These are phyloP conservation scores for Vanrija humicola DNA, from an alignment of 1,284 basidiomycete species.

Conservation along the genomic window DNA sequence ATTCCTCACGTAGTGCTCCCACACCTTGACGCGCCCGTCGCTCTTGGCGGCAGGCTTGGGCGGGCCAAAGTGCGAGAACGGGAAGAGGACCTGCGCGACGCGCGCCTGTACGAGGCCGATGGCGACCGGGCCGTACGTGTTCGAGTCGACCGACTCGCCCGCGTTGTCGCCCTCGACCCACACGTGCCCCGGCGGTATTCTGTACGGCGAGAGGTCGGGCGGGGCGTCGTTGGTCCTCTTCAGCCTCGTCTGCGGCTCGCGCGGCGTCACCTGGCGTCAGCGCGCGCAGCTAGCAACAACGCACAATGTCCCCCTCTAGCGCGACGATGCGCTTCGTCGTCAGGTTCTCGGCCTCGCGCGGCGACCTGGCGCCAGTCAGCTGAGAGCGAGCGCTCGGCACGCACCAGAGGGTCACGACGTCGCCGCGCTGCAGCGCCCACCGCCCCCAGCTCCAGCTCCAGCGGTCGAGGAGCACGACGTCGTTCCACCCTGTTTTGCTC, in stretches of 20 bases:
- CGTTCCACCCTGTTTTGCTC: slow-evolving; percentile 42
- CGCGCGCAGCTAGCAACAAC: neutral
- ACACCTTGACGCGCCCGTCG: slow-evolving; percentile 26
- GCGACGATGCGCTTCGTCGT: slow-evolving; percentile 56
- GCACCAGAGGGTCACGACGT: slow-evolving; percentile 54
- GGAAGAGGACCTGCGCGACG: slow-evolving; percentile 51
- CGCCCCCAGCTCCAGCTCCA: slow-evolving; percentile 33
- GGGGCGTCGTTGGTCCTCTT: slow-evolving; percentile 22
- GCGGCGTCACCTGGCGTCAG: slow-evolving; percentile 38
- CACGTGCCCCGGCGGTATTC: slow-evolving; percentile 49
- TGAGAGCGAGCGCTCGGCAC: neutral
- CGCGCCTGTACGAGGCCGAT: slow-evolving; percentile 49
- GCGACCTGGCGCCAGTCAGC: slow-evolving; percentile 42
- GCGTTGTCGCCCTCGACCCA: slow-evolving; percentile 57
- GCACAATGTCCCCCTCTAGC: slow-evolving; percentile 53
- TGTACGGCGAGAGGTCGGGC: slow-evolving; percentile 39
- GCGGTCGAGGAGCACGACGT: slow-evolving; percentile 54
- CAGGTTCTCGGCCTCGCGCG: slow-evolving; percentile 50
- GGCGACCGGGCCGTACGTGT: slow-evolving; percentile 53
- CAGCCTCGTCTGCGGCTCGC: slow-evolving; percentile 4
- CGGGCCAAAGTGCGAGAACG: slow-evolving; percentile 32
- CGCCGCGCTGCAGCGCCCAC: slow-evolving; percentile 43
- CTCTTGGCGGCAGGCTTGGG: slow-evolving; percentile 26
- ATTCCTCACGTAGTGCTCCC: no score
- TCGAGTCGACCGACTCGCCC: slow-evolving; percentile 50